These are phyloP conservation scores for Macrophomina pseudophaseolina DNA, from an alignment of 2,329 filamentous ascomycete species.

Conservation along the genomic window DNA sequence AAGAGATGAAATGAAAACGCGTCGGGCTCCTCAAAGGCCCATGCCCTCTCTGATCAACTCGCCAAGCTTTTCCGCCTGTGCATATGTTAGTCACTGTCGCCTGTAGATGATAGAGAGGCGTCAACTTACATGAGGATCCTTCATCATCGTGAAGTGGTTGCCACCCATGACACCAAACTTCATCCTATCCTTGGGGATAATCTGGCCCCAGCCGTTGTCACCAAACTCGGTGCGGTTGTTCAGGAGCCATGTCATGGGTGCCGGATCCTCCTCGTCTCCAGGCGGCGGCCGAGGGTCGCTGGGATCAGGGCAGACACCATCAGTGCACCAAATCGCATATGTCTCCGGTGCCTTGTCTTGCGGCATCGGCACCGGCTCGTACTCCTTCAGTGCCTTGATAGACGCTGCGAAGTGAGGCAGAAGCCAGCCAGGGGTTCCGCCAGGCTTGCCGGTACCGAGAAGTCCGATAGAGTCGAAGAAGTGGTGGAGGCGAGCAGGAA, in stretches of 20 bases:
- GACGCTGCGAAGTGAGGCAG: conserved; percentile 74
- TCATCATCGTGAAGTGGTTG: conserved; percentile 80
- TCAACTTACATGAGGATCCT: conserved; percentile 57
- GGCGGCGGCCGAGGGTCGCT: conserved; percentile 69
- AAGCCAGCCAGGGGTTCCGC: conserved; percentile 73
- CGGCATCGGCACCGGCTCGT: conserved; percentile 68
- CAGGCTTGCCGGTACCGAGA: conserved; percentile 65
- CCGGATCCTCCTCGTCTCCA: conserved; percentile 60
- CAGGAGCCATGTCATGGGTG: conserved; percentile 68
- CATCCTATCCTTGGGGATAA: conserved; percentile 66
- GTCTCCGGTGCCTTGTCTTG: conserved; percentile 64
- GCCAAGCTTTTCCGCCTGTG: conserved; percentile 45
- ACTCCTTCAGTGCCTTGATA: conserved; percentile 70
- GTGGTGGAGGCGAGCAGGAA: conserved; percentile 64
- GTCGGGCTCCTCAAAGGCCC: conserved; percentile 31
- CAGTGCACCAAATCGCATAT: conserved; percentile 72
- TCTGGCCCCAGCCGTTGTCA: conserved; percentile 72
- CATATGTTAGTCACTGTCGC: conserved; percentile 34
- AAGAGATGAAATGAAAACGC: background rate
- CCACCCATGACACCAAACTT: conserved; percentile 70
- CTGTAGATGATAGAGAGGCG: background rate
- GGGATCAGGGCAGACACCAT: conserved; percentile 72
- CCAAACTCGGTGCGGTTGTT: conserved; percentile 76
- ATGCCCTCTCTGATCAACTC: conserved; percentile 52
- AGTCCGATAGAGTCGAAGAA: conserved; percentile 77